Conservation (phyloP, 768 basidiomycete genomes). For the Agaricus subrufescens region DNA sequence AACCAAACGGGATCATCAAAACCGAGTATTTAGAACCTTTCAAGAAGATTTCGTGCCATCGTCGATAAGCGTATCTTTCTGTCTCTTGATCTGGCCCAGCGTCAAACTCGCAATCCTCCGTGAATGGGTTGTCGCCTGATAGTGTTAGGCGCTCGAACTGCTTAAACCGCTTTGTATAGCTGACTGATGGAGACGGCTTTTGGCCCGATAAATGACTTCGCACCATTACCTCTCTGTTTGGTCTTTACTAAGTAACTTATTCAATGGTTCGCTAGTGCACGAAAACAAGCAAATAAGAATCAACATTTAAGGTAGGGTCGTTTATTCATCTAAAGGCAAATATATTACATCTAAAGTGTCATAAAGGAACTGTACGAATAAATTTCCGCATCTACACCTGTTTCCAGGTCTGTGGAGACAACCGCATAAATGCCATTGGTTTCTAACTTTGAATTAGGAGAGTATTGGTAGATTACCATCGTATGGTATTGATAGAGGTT, state of each 20-base stretch:
- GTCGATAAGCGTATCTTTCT: no score
- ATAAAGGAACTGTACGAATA: conserved; percentile 67
- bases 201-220: no score
- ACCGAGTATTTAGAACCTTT: conserved; percentile 71
- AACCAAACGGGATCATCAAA: conserved; percentile 65
- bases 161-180: no score
- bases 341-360: conserved; percentile 10
- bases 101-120: no score
- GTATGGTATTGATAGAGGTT: conserved; percentile 1
- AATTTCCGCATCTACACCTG: conserved; percentile 69
- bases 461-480: background rate
- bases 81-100: no score
- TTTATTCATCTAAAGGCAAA: conserved; percentile 9
- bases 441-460: background rate
- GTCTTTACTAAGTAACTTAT: conserved; percentile 63
- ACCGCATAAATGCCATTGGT: background rate
- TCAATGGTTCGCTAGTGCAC: conserved; percentile 35
- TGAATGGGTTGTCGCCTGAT: no score
- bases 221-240: conserved; percentile 39
- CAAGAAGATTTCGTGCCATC: conserved; percentile 60
- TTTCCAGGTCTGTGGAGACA: conserved; percentile 36
- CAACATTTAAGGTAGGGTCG: conserved; percentile 55
- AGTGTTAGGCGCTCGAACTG: no score
- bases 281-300: conserved; percentile 74
- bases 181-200: no score